A percentile compares a stretch with the other conserved stretches of the same genome.
Conservation (phyloP, 352 stramenopile genomes). For the Phytopythium ostracodes region DNA sequence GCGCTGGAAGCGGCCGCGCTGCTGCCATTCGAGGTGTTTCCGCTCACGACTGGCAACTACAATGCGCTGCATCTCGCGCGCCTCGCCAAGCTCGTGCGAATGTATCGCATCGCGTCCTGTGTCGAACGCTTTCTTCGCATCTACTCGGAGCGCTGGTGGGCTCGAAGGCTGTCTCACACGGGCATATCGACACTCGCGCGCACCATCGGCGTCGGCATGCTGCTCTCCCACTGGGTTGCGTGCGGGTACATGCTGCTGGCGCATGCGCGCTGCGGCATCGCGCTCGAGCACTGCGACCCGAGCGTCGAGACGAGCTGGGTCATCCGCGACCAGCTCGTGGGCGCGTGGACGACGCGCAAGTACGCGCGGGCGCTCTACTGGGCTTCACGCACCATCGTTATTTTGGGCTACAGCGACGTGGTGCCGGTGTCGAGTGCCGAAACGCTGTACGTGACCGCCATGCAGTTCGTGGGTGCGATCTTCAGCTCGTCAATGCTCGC, state of each 20-base stretch:
- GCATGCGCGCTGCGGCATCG: constrained; percentile 48
- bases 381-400: constrained; percentile 48
- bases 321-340: constrained; percentile 44
- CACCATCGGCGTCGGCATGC: constrained; percentile 29
- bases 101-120: constrained; percentile 37
- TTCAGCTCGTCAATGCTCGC: constrained; percentile 57
- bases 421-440: constrained; percentile 51
- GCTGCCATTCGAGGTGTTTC: constrained; percentile 49
- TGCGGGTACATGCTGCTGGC: constrained; percentile 73
- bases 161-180: constrained; percentile 54
- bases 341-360: constrained; percentile 33
- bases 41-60: constrained; percentile 24
- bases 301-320: constrained; percentile 54
- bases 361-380: constrained; percentile 63
- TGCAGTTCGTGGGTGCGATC: constrained; percentile 44
- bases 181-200: constrained; percentile 45
- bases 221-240: constrained; percentile 49
- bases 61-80: constrained; percentile 62
- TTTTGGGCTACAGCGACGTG: constrained; percentile 64
- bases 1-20: constrained; percentile 49
- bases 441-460: constrained; percentile 44
- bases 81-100: constrained; percentile 53
- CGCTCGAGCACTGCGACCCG: constrained; percentile 39
- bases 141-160: constrained; percentile 39
- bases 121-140: constrained; percentile 39